Conservation (phyloP, 768 basidiomycete genomes). For the Udeniomyces megalosporus region DNA sequence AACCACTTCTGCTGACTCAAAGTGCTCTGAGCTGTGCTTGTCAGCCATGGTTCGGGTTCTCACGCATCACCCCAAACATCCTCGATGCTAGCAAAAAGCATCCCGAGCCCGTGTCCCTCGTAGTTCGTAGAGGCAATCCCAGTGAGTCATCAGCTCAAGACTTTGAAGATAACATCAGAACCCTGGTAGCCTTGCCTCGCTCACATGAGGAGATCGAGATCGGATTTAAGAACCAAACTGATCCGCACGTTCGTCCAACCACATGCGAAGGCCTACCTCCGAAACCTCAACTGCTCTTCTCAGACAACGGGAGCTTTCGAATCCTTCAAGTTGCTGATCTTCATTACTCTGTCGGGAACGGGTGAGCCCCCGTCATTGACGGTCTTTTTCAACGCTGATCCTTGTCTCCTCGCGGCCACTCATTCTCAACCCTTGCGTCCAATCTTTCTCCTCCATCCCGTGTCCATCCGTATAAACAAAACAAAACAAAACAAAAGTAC, state of each 20-base stretch:
- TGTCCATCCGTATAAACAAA: too few species aligned
- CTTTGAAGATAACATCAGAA: background rate
- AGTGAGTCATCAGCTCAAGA: constrained; percentile 29
- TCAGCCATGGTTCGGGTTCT: constrained; percentile 71
- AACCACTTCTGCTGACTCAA: background rate
- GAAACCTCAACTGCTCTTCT: constrained; percentile 68
- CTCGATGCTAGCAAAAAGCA: constrained; percentile 33
- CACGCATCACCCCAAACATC: constrained; percentile 49
- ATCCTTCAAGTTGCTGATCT: constrained; percentile 59
- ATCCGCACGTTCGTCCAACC: too few species aligned
- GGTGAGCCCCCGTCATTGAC: constrained; percentile 24
- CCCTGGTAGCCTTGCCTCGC: background rate
- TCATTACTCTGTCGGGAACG: constrained; percentile 71
- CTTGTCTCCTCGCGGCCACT: background rate
- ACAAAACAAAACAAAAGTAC: too few species aligned
- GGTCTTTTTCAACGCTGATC: too few species aligned
- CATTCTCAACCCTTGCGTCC: too few species aligned
- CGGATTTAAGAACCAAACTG: too few species aligned
- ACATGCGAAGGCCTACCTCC: too few species aligned
- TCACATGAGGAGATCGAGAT: too few species aligned
- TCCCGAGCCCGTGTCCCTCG: constrained; percentile 45
- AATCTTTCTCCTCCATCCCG: background rate
- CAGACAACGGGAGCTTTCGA: constrained; percentile 65
- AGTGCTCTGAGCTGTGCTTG: too few species aligned
- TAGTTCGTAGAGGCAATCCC: constrained; percentile 57